A percentile compares a stretch with the other conserved stretches of the same genome.
Evolutionary conservation across 2,329 filamentous ascomycete species (phyloP).

Genomic region (Zymoseptoria tritici): DNA sequence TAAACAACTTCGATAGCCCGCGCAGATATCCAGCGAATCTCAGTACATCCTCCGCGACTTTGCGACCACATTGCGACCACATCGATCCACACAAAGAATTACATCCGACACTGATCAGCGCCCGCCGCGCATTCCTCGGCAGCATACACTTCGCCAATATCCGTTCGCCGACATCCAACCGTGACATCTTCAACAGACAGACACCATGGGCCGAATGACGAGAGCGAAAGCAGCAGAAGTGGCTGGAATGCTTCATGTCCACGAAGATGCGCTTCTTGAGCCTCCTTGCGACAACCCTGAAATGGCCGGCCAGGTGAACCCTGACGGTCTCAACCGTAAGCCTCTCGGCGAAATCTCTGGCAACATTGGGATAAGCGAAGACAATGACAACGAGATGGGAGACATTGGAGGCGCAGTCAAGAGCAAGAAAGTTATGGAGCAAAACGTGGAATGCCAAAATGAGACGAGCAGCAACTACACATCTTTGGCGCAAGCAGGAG

Average conservation of each 20-base stretch:
- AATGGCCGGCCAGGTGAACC: conserved; percentile 5
- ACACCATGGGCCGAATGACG: conserved; percentile 33
- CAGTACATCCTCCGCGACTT: neutral
- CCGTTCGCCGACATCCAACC: neutral
- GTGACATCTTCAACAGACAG: neutral
- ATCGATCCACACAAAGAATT: neutral
- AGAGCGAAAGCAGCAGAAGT: conserved; percentile 35
- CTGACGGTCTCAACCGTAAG: conserved; percentile 23
- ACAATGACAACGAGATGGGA: conserved; percentile 26
- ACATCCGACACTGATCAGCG: neutral
- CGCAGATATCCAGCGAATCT: neutral
- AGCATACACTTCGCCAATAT: neutral
- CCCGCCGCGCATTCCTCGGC: neutral
- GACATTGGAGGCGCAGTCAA: conserved; percentile 26
- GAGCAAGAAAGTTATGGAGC: conserved; percentile 19
- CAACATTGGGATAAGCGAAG: conserved; percentile 23
- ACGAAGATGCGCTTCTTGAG: conserved; percentile 29
- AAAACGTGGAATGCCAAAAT: neutral
- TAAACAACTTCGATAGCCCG: neutral
- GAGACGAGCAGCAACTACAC: neutral
- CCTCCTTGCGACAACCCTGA: conserved; percentile 16
- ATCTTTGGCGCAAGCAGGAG: conserved; percentile 4
- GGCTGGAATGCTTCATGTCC: conserved; percentile 32
- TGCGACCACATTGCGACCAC: neutral
- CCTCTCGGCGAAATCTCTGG: conserved; percentile 38